Percentiles rank a stretch among this genome's conserved stretches.
Evolutionary conservation across 257 asterid genomes (phyloP).

Genomic region (Solanum piurae): DNA sequence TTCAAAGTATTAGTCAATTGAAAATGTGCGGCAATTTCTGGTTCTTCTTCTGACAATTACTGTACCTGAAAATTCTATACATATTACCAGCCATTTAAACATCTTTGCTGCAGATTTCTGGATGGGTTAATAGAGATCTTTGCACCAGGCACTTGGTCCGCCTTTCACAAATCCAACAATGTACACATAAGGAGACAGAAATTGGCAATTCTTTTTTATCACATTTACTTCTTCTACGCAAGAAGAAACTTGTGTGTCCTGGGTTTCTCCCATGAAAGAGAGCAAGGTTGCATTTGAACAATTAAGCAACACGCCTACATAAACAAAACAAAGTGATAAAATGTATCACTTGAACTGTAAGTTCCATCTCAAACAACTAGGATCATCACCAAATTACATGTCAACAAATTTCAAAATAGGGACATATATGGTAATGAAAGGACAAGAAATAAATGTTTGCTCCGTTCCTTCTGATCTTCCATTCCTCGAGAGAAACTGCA

Average conservation of each 20-base stretch:
- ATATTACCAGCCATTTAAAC: not conserved
- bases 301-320: not conserved
- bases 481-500: not conserved
- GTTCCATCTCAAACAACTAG: not conserved
- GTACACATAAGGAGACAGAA: not conserved
- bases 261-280: not conserved
- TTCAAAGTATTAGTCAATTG: not conserved
- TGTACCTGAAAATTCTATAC: not conserved
- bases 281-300: not conserved
- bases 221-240: not conserved
- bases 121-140: not conserved
- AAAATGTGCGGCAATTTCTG: not conserved
- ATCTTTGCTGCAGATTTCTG: not conserved
- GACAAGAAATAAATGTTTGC: not conserved
- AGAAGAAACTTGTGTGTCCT: not conserved
- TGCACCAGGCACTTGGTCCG: not conserved
- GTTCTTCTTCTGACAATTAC: not conserved
- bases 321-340: not conserved
- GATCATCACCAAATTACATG: not conserved
- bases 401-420: not conserved
- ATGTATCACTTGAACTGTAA: not conserved
- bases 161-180: not conserved
- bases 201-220: not conserved
- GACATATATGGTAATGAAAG: not conserved
- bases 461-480: not conserved